phyloP scores from a whole-genome alignment of 768 basidiomycete species.

The Daedalea quercina region DNA sequence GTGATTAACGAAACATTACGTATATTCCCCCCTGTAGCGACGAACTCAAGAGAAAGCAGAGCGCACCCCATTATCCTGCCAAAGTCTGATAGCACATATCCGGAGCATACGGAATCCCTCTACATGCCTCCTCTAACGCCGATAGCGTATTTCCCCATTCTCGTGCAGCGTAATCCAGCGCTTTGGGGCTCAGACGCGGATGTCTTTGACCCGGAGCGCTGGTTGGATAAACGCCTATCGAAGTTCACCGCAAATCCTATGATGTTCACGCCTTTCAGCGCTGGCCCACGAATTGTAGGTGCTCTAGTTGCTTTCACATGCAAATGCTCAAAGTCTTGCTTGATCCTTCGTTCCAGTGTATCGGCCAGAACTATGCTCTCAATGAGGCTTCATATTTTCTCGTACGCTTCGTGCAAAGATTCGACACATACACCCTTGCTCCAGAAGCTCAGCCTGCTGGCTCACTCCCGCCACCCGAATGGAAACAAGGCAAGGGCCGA shows the following conservation, averaged over 20 bases:
- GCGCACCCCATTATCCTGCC: constrained; percentile 43
- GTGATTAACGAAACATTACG: constrained; percentile 53
- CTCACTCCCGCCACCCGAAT: constrained; percentile 55
- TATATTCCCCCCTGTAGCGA: constrained; percentile 48
- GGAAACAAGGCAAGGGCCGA: constrained; percentile 36
- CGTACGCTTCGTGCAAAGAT: constrained; percentile 58
- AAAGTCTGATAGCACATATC: constrained; percentile 41
- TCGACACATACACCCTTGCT: constrained; percentile 52
- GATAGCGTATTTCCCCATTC: constrained; percentile 53
- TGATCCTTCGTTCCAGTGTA: constrained; percentile 36
- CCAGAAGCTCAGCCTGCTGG: constrained; percentile 54
- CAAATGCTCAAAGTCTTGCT: neutral
- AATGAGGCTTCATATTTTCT: constrained; percentile 74
- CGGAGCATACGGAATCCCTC: constrained; percentile 29
- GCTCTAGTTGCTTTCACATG: neutral
- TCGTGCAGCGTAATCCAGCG: constrained; percentile 59
- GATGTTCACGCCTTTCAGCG: constrained; percentile 72
- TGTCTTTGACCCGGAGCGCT: constrained; percentile 73
- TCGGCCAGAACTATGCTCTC: constrained; percentile 71
- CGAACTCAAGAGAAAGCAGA: constrained; percentile 61
- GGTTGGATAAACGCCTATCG: constrained; percentile 54
- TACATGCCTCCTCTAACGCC: constrained; percentile 54
- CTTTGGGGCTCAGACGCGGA: constrained; percentile 76
- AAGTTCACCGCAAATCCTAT: constrained; percentile 51
- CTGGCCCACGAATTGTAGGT: constrained; percentile 52